Evolutionary conservation across 225 moss, liverwort and hornwort genomes (phyloP), one percentile per base, ranked within the genome.

Genomic region (Polytrichum formosum): DNA sequence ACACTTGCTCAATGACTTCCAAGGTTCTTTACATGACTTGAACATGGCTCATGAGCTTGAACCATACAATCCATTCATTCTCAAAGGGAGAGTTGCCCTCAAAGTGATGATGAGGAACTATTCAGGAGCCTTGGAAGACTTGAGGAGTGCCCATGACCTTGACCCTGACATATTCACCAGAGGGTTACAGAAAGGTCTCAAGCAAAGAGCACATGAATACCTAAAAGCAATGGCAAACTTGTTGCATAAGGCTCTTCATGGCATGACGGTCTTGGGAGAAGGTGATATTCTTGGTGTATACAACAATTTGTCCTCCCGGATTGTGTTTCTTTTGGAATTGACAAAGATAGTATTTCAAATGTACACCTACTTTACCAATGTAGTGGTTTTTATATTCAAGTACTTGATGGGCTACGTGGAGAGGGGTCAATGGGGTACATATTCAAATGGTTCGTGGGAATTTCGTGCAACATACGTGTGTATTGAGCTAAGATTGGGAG

Each of bases 361-460:
- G 3, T 63, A 5, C 8, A 63, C 27, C 9, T 63, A 63, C 26
- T 63, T 7, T 19, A 26, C 63, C 16, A 2, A 28, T 21, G 16
- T 28, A 63, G 63, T 63, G 13, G 23, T 7, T 28, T 27, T 27
- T 18, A 16, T 18, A 16, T 63, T 28, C 25, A 26, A 10, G 13
- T 63, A 63, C 26, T 63, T 63, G 62, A 63, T 63, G 62, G 62
- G 63, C 7, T 63, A 63, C 2, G 26, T 63, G 26, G 63, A 63
- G 63, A 63, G 63, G 26, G 62, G 62, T 6, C 62, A 63, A 25
- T 27, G 62, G 62, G 62, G 62, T 27, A 63, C 62, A 28, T 63
- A 63, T 27, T 63, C 63, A 25, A 28, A 63, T 25, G 63, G 26
- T 28, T 63, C 26, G 0, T 28, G 27, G 63, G 63, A 63, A 4